Conservation (phyloP, 495 filamentous ascomycete genomes). For the Hypoxylon intermedium region DNA sequence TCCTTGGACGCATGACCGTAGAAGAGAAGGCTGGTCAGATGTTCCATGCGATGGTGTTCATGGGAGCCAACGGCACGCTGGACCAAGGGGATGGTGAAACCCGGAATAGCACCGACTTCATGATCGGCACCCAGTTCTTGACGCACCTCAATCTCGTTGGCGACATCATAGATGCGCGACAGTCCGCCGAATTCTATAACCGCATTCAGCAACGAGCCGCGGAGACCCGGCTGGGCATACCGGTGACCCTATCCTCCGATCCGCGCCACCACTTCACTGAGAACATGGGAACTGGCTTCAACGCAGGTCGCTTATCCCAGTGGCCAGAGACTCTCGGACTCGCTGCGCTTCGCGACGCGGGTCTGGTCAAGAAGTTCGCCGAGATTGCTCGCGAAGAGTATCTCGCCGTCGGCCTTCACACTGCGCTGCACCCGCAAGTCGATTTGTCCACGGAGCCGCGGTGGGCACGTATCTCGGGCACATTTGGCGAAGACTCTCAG, state of each 20-base stretch:
- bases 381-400: conserved; percentile 37
- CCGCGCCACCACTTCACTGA: conserved; percentile 36
- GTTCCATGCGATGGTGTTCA: conserved; percentile 49
- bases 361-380: conserved; percentile 28
- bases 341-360: conserved; percentile 25
- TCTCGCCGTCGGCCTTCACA: conserved; percentile 32
- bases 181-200: conserved; percentile 32
- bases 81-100: conserved; percentile 18
- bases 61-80: conserved; percentile 33
- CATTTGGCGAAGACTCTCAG: conserved; percentile 44
- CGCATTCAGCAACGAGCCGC: conserved; percentile 26
- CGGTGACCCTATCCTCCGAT: conserved; percentile 34
- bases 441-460: conserved; percentile 48
- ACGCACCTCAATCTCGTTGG: conserved; percentile 36
- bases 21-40: conserved; percentile 68
- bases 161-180: conserved; percentile 13
- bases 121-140: conserved; percentile 31
- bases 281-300: conserved; percentile 33
- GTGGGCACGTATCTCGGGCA: conserved; percentile 44
- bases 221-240: conserved; percentile 38
- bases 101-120: conserved; percentile 32
- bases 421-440: conserved; percentile 48
- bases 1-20: conserved; percentile 66
- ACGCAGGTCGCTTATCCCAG: conserved; percentile 33
- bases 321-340: conserved; percentile 41